Conservation (phyloP, 2,329 filamentous ascomycete genomes). For the Purpureocillium takamizusanense region DNA sequence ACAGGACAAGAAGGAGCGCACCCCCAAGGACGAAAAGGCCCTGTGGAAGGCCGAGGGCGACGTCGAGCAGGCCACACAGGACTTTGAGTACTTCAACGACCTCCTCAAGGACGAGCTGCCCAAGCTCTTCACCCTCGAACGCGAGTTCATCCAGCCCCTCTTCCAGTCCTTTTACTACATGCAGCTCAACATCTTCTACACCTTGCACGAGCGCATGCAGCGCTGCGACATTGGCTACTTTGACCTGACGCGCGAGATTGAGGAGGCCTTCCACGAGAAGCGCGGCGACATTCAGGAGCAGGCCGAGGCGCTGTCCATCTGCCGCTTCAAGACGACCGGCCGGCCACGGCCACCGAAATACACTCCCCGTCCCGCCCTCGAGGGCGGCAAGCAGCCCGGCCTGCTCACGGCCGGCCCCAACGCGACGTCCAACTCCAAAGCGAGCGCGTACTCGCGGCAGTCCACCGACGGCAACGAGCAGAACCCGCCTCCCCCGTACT, state of each 20-base stretch:
- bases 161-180: conserved; percentile 99
- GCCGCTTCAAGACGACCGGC: conserved; percentile 85
- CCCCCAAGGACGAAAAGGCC: conserved; percentile 92
- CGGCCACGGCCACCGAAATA: conserved; percentile 53
- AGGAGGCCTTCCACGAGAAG: conserved; percentile 84
- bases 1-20: conserved; percentile 95
- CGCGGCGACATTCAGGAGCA: conserved; percentile 79
- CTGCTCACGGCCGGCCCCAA: conserved; percentile 39
- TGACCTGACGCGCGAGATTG: conserved; percentile 80
- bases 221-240: conserved; percentile 96
- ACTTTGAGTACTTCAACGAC: conserved; percentile 98
- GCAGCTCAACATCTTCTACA: conserved; percentile 99
- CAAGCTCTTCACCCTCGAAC: conserved; percentile 80
- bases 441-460: conserved; percentile 24
- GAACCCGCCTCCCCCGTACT: conserved; percentile 65
- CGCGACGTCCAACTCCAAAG: conserved; percentile 15
- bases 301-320: conserved; percentile 75
- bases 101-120: conserved; percentile 93
- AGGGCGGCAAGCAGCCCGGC: conserved; percentile 37
- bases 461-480: conserved; percentile 34
- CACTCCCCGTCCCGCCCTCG: conserved; percentile 43
- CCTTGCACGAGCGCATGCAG: conserved; percentile 96
- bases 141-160: conserved; percentile 89
- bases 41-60: conserved; percentile 93
- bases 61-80: conserved; percentile 82